Conservation (phyloP, 2,329 filamentous ascomycete genomes). For the Nemania diffusa region DNA sequence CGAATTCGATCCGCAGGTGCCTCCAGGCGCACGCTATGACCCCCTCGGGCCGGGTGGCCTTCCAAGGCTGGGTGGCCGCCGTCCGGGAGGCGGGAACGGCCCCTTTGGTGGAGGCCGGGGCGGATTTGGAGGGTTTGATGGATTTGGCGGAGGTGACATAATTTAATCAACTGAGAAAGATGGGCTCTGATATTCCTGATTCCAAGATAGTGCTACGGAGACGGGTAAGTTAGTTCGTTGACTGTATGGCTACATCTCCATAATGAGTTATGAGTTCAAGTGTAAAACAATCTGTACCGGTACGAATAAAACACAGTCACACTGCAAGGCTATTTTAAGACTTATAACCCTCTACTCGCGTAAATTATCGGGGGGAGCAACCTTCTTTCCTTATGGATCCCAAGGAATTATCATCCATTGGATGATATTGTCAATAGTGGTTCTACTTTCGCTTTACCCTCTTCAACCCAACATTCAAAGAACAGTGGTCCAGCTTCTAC, state of each 20-base stretch:
- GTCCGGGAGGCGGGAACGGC: constrained; percentile 52
- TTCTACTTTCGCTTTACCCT: constrained; percentile 59
- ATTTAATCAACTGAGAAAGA: constrained; percentile 36
- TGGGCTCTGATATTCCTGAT: not conserved
- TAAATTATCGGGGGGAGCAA: not conserved
- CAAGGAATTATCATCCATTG: constrained; percentile 3
- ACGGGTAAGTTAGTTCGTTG: constrained; percentile 7
- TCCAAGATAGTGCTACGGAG: not conserved
- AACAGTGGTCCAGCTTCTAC: constrained; percentile 69
- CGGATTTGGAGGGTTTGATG: constrained; percentile 50
- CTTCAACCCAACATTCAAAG: constrained; percentile 74
- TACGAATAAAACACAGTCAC: constrained; percentile 14
- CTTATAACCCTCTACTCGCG: constrained; percentile 4
- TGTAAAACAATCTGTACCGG: constrained; percentile 25
- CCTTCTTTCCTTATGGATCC: not conserved
- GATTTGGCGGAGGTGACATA: constrained; percentile 46
- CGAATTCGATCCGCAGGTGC: constrained; percentile 75
- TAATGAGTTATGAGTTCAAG: constrained; percentile 23
- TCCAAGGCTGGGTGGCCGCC: constrained; percentile 58
- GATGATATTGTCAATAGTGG: constrained; percentile 30
- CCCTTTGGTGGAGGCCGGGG: constrained; percentile 52
- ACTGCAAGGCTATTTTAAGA: not conserved
- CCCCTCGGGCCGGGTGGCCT: constrained; percentile 77
- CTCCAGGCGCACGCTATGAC: constrained; percentile 92
- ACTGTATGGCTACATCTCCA: constrained; percentile 1